Percentiles rank a stretch among this genome's conserved stretches.
Conservation (phyloP, 371 early-diverging fungal genomes). For the Mucor mucedo region DNA sequence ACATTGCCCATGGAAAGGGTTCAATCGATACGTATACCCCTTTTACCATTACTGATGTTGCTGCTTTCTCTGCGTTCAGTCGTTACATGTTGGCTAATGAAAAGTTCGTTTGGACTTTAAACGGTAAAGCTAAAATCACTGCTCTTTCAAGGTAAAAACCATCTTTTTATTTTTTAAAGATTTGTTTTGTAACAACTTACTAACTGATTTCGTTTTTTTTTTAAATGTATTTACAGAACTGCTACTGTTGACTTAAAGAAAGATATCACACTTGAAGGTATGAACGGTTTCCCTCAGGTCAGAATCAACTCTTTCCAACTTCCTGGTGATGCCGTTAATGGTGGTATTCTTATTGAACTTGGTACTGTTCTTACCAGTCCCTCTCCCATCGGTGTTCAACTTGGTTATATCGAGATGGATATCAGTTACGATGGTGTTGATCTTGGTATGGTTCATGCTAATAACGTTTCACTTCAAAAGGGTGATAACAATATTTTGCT, state of each 20-base stretch:
- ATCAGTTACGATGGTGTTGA: slow-evolving; percentile 57
- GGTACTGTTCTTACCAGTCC: slow-evolving; percentile 61
- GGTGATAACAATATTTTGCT: slow-evolving; percentile 59
- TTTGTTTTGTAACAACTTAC: slow-evolving; percentile 43
- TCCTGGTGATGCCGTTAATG: slow-evolving; percentile 62
- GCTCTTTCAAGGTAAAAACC: slow-evolving; percentile 47
- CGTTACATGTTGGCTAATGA: slow-evolving; percentile 52
- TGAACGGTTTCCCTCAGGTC: slow-evolving; percentile 62
- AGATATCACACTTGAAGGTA: slow-evolving; percentile 48
- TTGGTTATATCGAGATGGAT: slow-evolving; percentile 61
- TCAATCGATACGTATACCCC: slow-evolving; percentile 51
- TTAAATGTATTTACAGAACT: slow-evolving; percentile 41
- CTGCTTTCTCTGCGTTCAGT: slow-evolving; percentile 55
- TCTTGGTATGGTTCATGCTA: slow-evolving; percentile 57
- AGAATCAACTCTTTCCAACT: slow-evolving; percentile 60
- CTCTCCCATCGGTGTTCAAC: slow-evolving; percentile 64
- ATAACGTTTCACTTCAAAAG: slow-evolving; percentile 48
- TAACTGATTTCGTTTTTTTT: slow-evolving; percentile 16
- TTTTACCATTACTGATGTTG: slow-evolving; percentile 50
- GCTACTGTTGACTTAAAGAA: slow-evolving; percentile 51
- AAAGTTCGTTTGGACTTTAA: slow-evolving; percentile 46
- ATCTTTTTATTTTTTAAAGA: slow-evolving; percentile 31
- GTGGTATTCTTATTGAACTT: slow-evolving; percentile 62
- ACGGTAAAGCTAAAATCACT: slow-evolving; percentile 39
- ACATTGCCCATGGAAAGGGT: slow-evolving; percentile 42